Evolutionary conservation across 352 stramenopile species (phyloP), one percentile per base, ranked within the genome.

Genomic region (Phytophthora meadii): DNA sequence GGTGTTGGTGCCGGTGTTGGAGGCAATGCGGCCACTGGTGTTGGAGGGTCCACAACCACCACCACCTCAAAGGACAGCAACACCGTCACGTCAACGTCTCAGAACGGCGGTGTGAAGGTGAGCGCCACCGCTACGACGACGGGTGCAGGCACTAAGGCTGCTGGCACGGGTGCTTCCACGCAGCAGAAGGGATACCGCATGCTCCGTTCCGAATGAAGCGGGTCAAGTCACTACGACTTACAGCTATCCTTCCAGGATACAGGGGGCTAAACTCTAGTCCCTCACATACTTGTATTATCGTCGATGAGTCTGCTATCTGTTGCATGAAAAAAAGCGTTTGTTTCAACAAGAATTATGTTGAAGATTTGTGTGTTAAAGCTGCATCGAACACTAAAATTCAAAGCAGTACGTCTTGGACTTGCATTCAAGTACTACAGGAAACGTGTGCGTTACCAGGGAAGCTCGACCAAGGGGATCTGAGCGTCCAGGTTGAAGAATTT

Each of bases 401-500:
- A 22, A 8, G 27, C 27, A 41, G 88, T 76, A 27, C 77, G 81
- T 15, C 76, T 78, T 46, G 30, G 8, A 1, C 8, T 8, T 34
- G 30, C 8, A 34, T 34, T 8, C 30, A 8, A 34, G 30, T 34
- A 8, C 28, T 11, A 34, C 28, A 10, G 7, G 28, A 34, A 34
- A 34, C 30, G 30, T 34, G 30, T 19, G 36, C 36, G 22, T 42
- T 72, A 83, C 78, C 75, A 84, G 12, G 72, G 70, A 42, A 81
- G 36, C 27, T 68, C 46, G n/a, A 5, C 25, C 36, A 51, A 17
- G 14, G 56, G 46, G 41, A 60, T 60, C 53, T 60, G 40, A 12
- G 51, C 11, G 32, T 61, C 67, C 48, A 70, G 61, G 39, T 82
- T 50, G 42, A 69, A 75, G 59, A 72, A 79, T 58, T 76, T 79